Base-by-base conservation (phyloP, 805 yeast genomes). In the Pichia pseudocactophila region DNA sequence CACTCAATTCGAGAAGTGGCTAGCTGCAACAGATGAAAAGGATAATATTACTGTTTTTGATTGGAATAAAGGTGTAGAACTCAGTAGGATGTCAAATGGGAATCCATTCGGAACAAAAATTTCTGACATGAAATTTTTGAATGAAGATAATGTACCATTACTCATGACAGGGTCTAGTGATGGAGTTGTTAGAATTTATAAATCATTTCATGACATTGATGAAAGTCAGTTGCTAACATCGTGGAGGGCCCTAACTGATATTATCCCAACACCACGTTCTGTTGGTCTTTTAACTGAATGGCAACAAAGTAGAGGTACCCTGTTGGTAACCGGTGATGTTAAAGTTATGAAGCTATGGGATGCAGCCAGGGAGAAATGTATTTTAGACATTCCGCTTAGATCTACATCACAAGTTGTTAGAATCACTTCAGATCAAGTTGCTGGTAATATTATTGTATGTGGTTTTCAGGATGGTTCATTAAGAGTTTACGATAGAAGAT, bases 241-340 rank as follows among this genome's bases (percentile, higher is more conserved):
- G 0, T 92, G 97, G 97, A 74, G 96, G 58, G 96, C 95, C 0
- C 69, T 92, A 44, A 82, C 95, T 0, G 96, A 89, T 58, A 69
- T 90, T 55, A 64, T 87, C 15, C 68, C 87, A 20, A 81, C 95
- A 0, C 84, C 90, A 20, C 73, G 85, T 53, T 80, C 88, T 22
- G 77, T 86, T 13, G 96, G 96, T 3, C 65, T 90, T 40, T 73
- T 87, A 16, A 78, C 89, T 10, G 97, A 92, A 51, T 92, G 98
- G 98, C 97, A 90, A 60, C 98, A 92, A 57, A 82, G 92, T 36
- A 69, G 96, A 46, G 98, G 98, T 0, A 77, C 95, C 0, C 66
- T 92, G 31, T 66, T 90, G 41, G 96, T 85, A 1, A 88, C 96
- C 33, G 98, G 98, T 36, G 97, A 92, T 65, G 95, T 86, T 8